These are phyloP conservation scores for Corylus avellana DNA, from an alignment of 306 rosid species.

Conservation along the genomic window DNA sequence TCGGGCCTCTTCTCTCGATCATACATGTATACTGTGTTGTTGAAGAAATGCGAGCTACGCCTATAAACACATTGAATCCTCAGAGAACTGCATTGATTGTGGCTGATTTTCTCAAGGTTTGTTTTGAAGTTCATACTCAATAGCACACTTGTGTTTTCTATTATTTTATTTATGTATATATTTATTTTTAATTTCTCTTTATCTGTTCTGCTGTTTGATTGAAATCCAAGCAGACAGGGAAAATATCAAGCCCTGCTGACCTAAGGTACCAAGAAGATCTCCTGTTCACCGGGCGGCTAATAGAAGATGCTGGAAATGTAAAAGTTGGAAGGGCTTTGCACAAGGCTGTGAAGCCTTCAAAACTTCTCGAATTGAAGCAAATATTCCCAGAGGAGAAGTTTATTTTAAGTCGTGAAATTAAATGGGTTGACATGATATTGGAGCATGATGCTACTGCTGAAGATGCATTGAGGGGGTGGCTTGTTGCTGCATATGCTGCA, in stretches of 20 bases:
- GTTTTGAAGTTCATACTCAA: slow-evolving; percentile 13
- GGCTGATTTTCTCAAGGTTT: slow-evolving; percentile 79
- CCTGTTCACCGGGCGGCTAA: slow-evolving; percentile 62
- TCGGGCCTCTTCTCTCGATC: slow-evolving; percentile 68
- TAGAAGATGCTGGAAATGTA: slow-evolving; percentile 80
- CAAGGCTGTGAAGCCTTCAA: slow-evolving; percentile 72
- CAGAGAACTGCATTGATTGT: slow-evolving; percentile 90
- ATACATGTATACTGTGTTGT: slow-evolving; percentile 70
- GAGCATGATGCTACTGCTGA: slow-evolving; percentile 79
- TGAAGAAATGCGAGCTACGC: slow-evolving; percentile 93
- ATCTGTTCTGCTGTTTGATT: neutral
- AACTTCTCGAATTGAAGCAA: slow-evolving; percentile 54
- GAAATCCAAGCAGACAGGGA: slow-evolving; percentile 52
- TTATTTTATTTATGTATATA: neutral
- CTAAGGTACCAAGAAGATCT: slow-evolving; percentile 82
- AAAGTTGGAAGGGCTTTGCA: slow-evolving; percentile 71
- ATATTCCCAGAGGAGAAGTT: slow-evolving; percentile 75
- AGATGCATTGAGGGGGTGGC: slow-evolving; percentile 95
- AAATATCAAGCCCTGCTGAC: slow-evolving; percentile 81
- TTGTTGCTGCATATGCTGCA: slow-evolving; percentile 81
- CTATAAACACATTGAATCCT: slow-evolving; percentile 86
- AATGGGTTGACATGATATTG: slow-evolving; percentile 77
- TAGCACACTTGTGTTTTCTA: neutral
- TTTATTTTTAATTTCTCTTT: neutral
- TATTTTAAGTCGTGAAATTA: slow-evolving; percentile 50